Evolutionary conservation across 2,329 filamentous ascomycete species (phyloP).

Genomic region (Calycina herbarum): DNA sequence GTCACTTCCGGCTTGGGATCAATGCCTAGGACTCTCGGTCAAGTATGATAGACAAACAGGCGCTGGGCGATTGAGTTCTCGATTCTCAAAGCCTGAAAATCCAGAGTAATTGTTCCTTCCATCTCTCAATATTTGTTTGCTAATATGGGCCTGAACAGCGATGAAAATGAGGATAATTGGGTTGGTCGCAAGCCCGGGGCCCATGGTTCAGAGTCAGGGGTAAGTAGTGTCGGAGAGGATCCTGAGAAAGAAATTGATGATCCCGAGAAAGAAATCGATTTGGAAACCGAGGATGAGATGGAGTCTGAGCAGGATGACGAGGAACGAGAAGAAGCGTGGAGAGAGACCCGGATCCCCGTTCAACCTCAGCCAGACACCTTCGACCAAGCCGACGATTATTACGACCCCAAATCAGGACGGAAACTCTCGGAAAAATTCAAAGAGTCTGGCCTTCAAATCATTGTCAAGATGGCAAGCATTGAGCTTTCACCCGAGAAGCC

Average conservation of each 20-base stretch:
- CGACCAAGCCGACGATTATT: neutral
- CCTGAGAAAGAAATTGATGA: conserved; percentile 1
- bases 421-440: conserved; percentile 14
- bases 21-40: conserved; percentile 22
- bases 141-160: neutral
- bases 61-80: neutral
- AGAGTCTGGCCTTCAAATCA: conserved; percentile 53
- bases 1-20: conserved; percentile 38
- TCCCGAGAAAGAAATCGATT: neutral
- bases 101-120: neutral
- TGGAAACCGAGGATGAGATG: conserved; percentile 1
- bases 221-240: neutral
- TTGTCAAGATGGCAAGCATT: conserved; percentile 60
- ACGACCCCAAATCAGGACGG: neutral
- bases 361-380: conserved; percentile 11
- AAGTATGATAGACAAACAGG: neutral
- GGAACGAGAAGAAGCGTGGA: conserved; percentile 3
- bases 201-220: neutral
- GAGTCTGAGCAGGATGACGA: neutral
- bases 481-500: conserved; percentile 57
- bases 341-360: neutral
- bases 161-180: neutral
- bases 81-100: conserved; percentile 3
- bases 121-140: neutral
- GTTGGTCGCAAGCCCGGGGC: neutral